These are phyloP conservation scores for Penicillium griseofulvum DNA, from an alignment of 2,329 filamentous ascomycete species.

Conservation along the genomic window DNA sequence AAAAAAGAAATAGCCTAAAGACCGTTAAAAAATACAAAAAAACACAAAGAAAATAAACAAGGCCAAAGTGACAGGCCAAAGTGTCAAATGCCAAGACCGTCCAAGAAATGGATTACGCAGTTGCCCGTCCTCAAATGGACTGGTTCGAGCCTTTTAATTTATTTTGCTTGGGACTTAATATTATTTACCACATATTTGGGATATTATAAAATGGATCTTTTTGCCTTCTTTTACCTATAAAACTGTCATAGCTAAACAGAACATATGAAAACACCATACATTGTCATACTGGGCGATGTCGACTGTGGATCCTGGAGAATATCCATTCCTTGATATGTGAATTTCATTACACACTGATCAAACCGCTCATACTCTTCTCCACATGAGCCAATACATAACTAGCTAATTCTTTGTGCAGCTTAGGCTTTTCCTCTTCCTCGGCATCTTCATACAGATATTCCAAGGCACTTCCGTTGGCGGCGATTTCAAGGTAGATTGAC, in stretches of 20 bases:
- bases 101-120: slow-evolving; percentile 10
- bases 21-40: background rate
- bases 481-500: background rate
- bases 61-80: background rate
- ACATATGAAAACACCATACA: no score
- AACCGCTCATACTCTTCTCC: background rate
- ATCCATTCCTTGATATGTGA: background rate
- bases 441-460: background rate
- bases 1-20: background rate
- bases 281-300: no score
- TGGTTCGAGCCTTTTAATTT: background rate
- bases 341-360: background rate
- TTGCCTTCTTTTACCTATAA: no score
- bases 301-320: no score
- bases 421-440: background rate
- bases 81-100: slow-evolving; percentile 5
- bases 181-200: no score
- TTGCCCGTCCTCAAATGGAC: background rate
- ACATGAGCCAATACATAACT: background rate
- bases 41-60: background rate
- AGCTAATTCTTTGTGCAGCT: background rate
- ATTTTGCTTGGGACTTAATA: background rate
- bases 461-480: background rate
- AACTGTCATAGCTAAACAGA: no score
- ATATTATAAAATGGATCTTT: no score